These are phyloP conservation scores for Tilletia indica DNA, from an alignment of 1,284 basidiomycete species.

Conservation along the genomic window DNA sequence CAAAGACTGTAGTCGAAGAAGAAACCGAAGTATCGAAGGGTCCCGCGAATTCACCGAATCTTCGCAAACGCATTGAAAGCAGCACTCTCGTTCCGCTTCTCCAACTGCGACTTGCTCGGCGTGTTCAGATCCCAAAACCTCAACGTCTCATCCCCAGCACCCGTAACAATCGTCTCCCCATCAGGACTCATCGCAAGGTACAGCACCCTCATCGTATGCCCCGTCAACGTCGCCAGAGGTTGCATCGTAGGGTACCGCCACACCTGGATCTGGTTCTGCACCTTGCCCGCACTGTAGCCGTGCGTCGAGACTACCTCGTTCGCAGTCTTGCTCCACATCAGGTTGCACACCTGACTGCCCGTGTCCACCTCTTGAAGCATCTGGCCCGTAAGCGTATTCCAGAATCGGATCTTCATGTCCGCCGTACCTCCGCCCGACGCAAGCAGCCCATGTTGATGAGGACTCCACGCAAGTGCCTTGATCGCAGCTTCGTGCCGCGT, in stretches of 20 bases:
- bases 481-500: constrained; percentile 95
- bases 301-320: constrained; percentile 98
- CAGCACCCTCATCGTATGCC: constrained; percentile 81
- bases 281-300: constrained; percentile 86
- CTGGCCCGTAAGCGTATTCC: constrained; percentile 86
- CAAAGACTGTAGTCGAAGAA: no score
- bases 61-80: constrained; percentile 50
- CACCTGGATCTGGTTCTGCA: constrained; percentile 96
- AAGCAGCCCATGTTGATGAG: constrained; percentile 84
- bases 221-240: constrained; percentile 81
- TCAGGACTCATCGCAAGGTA: constrained; percentile 96
- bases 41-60: constrained; percentile 43
- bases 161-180: constrained; percentile 95
- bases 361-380: constrained; percentile 63
- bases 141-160: constrained; percentile 94
- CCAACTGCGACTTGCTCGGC: constrained; percentile 32
- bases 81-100: constrained; percentile 36
- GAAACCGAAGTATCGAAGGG: no score
- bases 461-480: constrained; percentile 97
- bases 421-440: constrained; percentile 98
- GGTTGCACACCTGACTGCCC: constrained; percentile 75
- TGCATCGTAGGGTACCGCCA: constrained; percentile 84
- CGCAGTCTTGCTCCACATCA: constrained; percentile 88
- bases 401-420: constrained; percentile 92
- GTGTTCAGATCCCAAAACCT: constrained; percentile 70